Evolutionary conservation across 768 basidiomycete genomes (phyloP).

Genomic region (Mycena leptocephala): DNA sequence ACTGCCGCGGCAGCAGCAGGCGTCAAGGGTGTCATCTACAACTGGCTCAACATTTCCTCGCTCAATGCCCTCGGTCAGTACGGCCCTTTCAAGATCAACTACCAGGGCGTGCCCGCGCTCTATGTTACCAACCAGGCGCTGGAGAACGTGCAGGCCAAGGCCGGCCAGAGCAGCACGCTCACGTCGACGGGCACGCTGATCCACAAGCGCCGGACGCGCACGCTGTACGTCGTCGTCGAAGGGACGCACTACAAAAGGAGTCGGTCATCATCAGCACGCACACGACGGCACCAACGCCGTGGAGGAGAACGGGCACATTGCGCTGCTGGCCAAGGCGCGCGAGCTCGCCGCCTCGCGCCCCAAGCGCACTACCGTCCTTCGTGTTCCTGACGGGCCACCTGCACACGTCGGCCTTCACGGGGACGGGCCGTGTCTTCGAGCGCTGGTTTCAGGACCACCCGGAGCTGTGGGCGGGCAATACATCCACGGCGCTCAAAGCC

Average conservation of each 20-base stretch:
- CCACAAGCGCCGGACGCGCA: background rate
- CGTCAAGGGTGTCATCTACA: background rate
- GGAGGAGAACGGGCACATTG: slow-evolving; percentile 1
- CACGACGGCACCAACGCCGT: slow-evolving; percentile 3
- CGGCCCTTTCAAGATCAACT: background rate
- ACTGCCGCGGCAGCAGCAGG: background rate
- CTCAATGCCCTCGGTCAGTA: background rate
- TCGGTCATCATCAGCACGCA: slow-evolving; percentile 4
- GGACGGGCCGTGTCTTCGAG: background rate
- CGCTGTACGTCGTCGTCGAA: background rate
- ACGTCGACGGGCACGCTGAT: background rate
- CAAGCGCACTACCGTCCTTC: background rate
- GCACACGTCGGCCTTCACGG: background rate
- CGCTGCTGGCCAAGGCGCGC: background rate
- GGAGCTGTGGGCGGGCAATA: background rate
- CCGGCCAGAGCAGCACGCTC: background rate
- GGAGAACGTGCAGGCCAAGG: background rate
- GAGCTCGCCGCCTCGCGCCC: background rate
- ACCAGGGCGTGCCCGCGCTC: background rate
- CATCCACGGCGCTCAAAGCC: background rate
- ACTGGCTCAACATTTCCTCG: background rate
- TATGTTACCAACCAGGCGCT: background rate
- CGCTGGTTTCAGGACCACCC: background rate
- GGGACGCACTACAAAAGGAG: background rate
- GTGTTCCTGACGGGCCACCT: background rate